Evolutionary conservation across 768 basidiomycete species (phyloP).

Genomic region (Sistotremastrum suecicum): DNA sequence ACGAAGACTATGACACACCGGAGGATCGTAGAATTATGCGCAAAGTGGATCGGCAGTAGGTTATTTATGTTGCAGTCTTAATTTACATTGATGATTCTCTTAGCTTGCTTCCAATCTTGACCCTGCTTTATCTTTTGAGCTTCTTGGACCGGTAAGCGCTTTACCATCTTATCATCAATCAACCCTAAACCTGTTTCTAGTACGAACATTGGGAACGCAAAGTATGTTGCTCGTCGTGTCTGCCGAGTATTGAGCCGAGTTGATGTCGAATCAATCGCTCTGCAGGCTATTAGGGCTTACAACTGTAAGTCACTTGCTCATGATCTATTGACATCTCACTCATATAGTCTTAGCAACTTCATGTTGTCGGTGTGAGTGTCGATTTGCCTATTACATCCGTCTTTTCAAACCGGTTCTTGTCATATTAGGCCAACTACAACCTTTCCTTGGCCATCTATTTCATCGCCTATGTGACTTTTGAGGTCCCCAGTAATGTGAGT

Average conservation of each 20-base stretch:
- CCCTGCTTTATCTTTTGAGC: constrained; percentile 24
- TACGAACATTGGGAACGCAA: constrained; percentile 27
- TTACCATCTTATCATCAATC: not conserved
- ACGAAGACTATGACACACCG: constrained; percentile 2
- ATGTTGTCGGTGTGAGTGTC: constrained; percentile 1
- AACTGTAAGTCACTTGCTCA: constrained; percentile 17
- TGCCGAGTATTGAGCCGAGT: not conserved
- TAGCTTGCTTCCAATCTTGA: constrained; percentile 26
- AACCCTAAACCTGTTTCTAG: constrained; percentile 3
- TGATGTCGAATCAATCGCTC: not conserved
- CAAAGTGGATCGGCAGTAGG: constrained; percentile 19
- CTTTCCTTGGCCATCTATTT: constrained; percentile 46
- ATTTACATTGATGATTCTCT: not conserved
- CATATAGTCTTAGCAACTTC: not conserved
- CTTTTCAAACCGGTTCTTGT: constrained; percentile 2
- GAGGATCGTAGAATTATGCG: constrained; percentile 16
- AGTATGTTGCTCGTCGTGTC: constrained; percentile 10
- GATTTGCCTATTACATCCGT: not conserved
- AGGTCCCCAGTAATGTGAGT: constrained; percentile 43
- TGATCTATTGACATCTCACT: no score
- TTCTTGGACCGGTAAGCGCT: constrained; percentile 24
- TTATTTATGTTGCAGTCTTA: not conserved
- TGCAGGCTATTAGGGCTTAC: constrained; percentile 38
- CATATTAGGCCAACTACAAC: constrained; percentile 30
- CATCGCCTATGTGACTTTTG: constrained; percentile 44